Evolutionary conservation across 495 filamentous ascomycete genomes (phyloP), one percentile per base, ranked within the genome.

Genomic region (Stereocaulon alpinum): DNA sequence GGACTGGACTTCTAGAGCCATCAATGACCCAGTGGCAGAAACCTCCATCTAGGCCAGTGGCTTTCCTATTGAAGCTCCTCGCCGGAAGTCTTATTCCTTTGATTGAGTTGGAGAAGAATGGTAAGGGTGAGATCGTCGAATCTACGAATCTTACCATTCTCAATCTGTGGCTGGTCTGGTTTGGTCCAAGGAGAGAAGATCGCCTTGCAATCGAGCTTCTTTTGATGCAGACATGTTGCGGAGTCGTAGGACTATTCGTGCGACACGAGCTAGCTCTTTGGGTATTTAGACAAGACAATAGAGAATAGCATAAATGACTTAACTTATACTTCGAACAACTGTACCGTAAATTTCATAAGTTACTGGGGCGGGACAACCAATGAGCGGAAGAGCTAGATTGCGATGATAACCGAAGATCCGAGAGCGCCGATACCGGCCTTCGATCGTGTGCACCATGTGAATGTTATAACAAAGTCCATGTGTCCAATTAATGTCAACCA

Each of bases 91-190:
- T 78, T 59, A 63, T 98, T 49, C 76, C 79, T 61, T 66, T 98
- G 57, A 65, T 92, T 44, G 74, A 78, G 15, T 71, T 96, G 15
- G 78, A 79, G 64, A 78, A 69, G 50, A 81, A 93, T 61, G 74
- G 80, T 29, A 71, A 84, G 37, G 89, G 87, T 0, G 69, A 77
- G 62, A 88, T 96, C 64, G 73, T 81, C 6, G 86, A 94, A 69
- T 92, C 82, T 14, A 86, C 80, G n/a, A 98, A 98, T 64, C 76
- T 98, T 55, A 98, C 93, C 0, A 79, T 97, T 18, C 70, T 98
- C 58, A 98, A 98, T 67, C 78, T 98, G 45, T 98, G 92, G 93
- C 72, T 98, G 51, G 88, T 97, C 29, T 95, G 89, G 89, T 84
- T 89, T 72, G 93, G 93, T 1, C 93, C 94, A 0, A 83, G 91